Percentiles rank a stretch among this genome's conserved stretches.
These are phyloP conservation scores for Chenopodium berlandieri DNA, from an alignment of 148 eudicot genomes.

Conservation along the genomic window DNA sequence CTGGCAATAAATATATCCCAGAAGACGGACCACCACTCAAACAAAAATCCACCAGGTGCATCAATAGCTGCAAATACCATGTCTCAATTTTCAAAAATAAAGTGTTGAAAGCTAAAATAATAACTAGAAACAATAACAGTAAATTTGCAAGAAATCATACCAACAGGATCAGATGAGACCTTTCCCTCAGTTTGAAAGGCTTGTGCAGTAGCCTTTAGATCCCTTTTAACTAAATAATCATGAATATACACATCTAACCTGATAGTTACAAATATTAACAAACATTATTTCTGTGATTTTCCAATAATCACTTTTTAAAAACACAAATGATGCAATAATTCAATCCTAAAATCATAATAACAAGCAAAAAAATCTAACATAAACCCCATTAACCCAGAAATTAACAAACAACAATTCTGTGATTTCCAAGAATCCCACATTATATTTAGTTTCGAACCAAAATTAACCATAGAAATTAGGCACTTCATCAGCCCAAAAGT, in stretches of 20 bases:
- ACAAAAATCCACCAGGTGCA: constrained; percentile 85
- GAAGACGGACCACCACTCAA: constrained; percentile 90
- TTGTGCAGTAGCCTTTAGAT: constrained; percentile 76
- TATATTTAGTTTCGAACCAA: background rate
- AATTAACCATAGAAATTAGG: background rate
- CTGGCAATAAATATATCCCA: constrained; percentile 89
- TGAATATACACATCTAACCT: constrained; percentile 86
- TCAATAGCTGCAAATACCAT: constrained; percentile 58
- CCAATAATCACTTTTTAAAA: background rate
- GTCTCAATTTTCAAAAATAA: constrained; percentile 1
- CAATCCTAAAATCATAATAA: background rate
- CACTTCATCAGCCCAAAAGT: background rate
- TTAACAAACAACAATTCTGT: constrained; percentile 7
- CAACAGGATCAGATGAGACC: constrained; percentile 87
- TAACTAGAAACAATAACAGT: background rate
- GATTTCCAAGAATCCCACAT: constrained; percentile 5
- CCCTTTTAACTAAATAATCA: constrained; percentile 80
- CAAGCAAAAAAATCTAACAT: background rate
- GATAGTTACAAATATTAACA: constrained; percentile 9
- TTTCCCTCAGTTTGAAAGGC: constrained; percentile 82
- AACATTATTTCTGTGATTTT: constrained; percentile 4
- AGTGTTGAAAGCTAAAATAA: background rate
- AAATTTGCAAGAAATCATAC: constrained; percentile 32
- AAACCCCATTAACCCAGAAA: background rate
- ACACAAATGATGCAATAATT: background rate